phyloP scores from a whole-genome alignment of 2,329 filamentous ascomycete genomes.

The Aspergillus viridinutans region DNA sequence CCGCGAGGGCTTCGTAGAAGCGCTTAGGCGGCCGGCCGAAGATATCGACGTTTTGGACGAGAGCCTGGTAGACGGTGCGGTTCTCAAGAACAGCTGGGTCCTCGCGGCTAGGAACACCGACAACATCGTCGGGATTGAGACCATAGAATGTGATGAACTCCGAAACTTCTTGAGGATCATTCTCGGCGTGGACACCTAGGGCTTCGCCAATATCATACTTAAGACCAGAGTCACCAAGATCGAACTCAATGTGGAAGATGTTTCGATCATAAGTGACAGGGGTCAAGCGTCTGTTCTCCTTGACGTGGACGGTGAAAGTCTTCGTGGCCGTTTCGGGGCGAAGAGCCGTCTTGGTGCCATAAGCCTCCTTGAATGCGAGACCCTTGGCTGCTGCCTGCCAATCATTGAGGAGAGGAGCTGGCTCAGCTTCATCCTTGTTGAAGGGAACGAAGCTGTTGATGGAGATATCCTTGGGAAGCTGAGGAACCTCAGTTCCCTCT shows the following conservation, averaged over 20 bases:
- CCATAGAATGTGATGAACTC: constrained; percentile 90
- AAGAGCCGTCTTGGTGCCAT: constrained; percentile 66
- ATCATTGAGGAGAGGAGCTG: constrained; percentile 61
- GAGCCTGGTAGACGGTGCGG: constrained; percentile 86
- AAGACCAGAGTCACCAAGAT: constrained; percentile 83
- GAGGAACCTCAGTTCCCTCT: constrained; percentile 34
- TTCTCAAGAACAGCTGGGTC: constrained; percentile 70
- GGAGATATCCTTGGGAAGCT: constrained; percentile 62
- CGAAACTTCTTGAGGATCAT: constrained; percentile 71
- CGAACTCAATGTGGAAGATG: constrained; percentile 99
- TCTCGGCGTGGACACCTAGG: constrained; percentile 92
- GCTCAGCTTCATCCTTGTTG: constrained; percentile 69
- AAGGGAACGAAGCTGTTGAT: constrained; percentile 79
- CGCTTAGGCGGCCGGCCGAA: constrained; percentile 95
- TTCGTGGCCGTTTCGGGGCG: constrained; percentile 83
- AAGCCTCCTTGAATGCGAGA: constrained; percentile 91
- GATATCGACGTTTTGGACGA: constrained; percentile 91
- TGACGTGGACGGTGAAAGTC: constrained; percentile 82
- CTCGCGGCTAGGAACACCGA: constrained; percentile 87
- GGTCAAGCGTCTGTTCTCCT: constrained; percentile 92
- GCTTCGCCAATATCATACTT: constrained; percentile 97
- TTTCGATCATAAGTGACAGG: constrained; percentile 88
- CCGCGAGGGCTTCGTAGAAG: constrained; percentile 90
- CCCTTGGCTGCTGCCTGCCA: constrained; percentile 86
- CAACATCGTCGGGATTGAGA: constrained; percentile 73